phyloP scores from a whole-genome alignment of 176 grass and related monocot genomes.

The Hordeum vulgare region MorexV3_pseudomolecules_assembly NC_058520.1:344310682-344311181 shows the following conservation, averaged over 20 bases:
- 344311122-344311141: background rate
- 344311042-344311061: background rate
- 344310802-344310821: background rate
- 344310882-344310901: slow-evolving; percentile 25
- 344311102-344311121: background rate
- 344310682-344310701: background rate
- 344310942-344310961: background rate
- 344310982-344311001: background rate
- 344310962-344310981: background rate
- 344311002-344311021: background rate
- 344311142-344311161: slow-evolving; percentile 15
- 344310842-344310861: slow-evolving; percentile 2
- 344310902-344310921: slow-evolving; percentile 22
- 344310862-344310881: slow-evolving; percentile 11
- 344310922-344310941: slow-evolving; percentile 6
- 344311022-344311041: background rate
- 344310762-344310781: background rate
- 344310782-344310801: background rate
- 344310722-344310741: background rate
- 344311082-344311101: slow-evolving; percentile 28
- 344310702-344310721: background rate
- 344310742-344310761: background rate
- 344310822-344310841: background rate
- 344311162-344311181: slow-evolving; percentile 59
- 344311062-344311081: background rate